Evolutionary conservation across 352 stramenopile genomes (phyloP).

Genomic region (Phytophthora quininea): DNA sequence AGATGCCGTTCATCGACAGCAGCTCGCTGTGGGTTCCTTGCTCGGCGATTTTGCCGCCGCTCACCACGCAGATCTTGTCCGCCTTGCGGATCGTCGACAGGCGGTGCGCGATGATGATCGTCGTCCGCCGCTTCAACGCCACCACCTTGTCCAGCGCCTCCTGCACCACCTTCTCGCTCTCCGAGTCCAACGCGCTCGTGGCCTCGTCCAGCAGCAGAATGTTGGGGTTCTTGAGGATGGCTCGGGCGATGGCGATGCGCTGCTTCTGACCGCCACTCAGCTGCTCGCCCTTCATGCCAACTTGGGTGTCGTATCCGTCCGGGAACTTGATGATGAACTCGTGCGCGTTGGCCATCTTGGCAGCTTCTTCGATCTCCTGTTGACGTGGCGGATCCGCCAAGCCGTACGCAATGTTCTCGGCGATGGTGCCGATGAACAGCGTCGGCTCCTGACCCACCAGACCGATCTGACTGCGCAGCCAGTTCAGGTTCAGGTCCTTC

Average conservation of each 20-base stretch:
- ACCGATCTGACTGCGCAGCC: not conserved
- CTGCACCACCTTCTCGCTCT: slow-evolving; percentile 30
- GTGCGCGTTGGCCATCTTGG: slow-evolving; percentile 5
- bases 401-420: slow-evolving; percentile 3
- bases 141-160: slow-evolving; percentile 29
- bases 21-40: slow-evolving; percentile 79
- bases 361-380: not conserved
- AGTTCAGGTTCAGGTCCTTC: slow-evolving; percentile 5
- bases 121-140: slow-evolving; percentile 56
- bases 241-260: not conserved
- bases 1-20: slow-evolving; percentile 37
- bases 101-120: slow-evolving; percentile 87
- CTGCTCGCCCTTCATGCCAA: slow-evolving; percentile 1
- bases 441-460: not conserved
- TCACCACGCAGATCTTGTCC: slow-evolving; percentile 90
- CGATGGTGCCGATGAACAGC: slow-evolving; percentile 1
- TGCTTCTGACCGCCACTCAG: not conserved
- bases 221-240: slow-evolving; percentile 1
- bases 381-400: not conserved
- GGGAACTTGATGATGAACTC: not conserved
- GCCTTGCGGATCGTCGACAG: slow-evolving; percentile 41
- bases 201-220: slow-evolving; percentile 2
- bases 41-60: slow-evolving; percentile 90
- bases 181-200: slow-evolving; percentile 2
- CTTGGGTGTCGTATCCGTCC: slow-evolving; percentile 2